Evolutionary conservation across 371 early-diverging fungal genomes (phyloP).

Genomic region (Rhizomucor pusillus): DNA sequence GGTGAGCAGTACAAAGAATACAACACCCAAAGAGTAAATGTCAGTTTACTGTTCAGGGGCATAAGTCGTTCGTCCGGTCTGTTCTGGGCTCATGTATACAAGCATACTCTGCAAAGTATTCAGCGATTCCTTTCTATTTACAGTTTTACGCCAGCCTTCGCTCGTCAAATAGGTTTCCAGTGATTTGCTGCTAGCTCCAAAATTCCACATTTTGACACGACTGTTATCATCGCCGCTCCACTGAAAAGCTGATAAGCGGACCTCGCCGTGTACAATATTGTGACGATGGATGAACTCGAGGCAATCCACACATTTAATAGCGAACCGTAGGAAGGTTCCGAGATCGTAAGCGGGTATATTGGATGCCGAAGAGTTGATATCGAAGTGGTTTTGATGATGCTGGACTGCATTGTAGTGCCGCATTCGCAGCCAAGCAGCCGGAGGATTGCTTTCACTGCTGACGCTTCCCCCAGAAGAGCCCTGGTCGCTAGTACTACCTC

Average conservation of each 20-base stretch:
- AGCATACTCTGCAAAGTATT: slow-evolving; percentile 16
- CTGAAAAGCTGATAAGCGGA: slow-evolving; percentile 35
- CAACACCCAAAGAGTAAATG: slow-evolving; percentile 55
- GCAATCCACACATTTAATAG: slow-evolving; percentile 42
- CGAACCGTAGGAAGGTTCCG: slow-evolving; percentile 42
- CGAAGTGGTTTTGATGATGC: slow-evolving; percentile 3
- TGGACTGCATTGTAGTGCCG: not conserved
- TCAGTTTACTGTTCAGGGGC: slow-evolving; percentile 57
- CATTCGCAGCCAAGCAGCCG: too few relatives aligned
- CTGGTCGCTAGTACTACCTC: not conserved
- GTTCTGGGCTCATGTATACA: slow-evolving; percentile 49
- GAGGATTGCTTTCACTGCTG: not conserved
- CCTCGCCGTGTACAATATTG: slow-evolving; percentile 41
- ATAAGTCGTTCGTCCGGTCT: slow-evolving; percentile 58
- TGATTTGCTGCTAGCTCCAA: slow-evolving; percentile 33
- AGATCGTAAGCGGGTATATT: slow-evolving; percentile 23
- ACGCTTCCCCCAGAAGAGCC: slow-evolving; percentile 5
- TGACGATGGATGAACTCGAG: slow-evolving; percentile 44
- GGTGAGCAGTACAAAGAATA: slow-evolving; percentile 51
- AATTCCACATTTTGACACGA: slow-evolving; percentile 38
- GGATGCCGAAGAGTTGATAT: slow-evolving; percentile 3
- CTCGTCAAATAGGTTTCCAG: slow-evolving; percentile 38
- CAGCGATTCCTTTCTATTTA: slow-evolving; percentile 31
- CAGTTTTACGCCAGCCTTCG: slow-evolving; percentile 44
- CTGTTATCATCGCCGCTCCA: slow-evolving; percentile 34